These are phyloP conservation scores for Saccharomyces hybrid DNA, from an alignment of 1,139 yeast genomes.

Conservation along the genomic window DNA sequence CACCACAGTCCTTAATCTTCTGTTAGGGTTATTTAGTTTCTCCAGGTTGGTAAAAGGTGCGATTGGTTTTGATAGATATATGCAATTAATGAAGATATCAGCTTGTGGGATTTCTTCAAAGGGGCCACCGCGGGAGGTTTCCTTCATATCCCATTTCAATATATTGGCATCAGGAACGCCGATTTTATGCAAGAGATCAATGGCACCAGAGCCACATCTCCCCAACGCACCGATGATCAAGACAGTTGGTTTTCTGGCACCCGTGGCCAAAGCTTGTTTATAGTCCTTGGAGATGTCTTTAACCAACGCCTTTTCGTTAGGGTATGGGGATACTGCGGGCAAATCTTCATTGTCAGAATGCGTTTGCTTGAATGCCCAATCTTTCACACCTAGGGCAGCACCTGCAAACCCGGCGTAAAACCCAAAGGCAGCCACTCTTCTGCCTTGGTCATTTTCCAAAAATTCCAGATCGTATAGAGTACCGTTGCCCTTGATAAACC, in stretches of 20 bases:
- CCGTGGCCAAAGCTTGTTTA: constrained; percentile 49
- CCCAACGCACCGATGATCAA: constrained; percentile 95
- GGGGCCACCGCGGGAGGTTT: constrained; percentile 96
- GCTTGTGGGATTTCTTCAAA: constrained; percentile 80
- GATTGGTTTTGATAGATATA: constrained; percentile 85
- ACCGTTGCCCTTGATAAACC: constrained; percentile 91
- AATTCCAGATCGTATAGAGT: constrained; percentile 87
- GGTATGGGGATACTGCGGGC: constrained; percentile 74
- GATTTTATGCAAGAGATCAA: constrained; percentile 67
- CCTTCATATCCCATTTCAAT: constrained; percentile 92
- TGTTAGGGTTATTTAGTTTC: constrained; percentile 49
- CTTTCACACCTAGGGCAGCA: constrained; percentile 89
- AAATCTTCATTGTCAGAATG: constrained; percentile 58
- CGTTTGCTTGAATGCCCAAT: constrained; percentile 87
- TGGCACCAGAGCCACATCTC: constrained; percentile 98
- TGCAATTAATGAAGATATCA: constrained; percentile 91
- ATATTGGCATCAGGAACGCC: constrained; percentile 85
- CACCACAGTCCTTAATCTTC: constrained; percentile 84
- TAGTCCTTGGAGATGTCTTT: constrained; percentile 60
- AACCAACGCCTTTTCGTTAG: constrained; percentile 68
- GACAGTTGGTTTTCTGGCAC: constrained; percentile 66
- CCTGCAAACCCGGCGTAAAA: constrained; percentile 99
- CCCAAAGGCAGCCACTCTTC: constrained; percentile 98
- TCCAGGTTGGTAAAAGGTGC: constrained; percentile 80
- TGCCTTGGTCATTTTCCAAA: constrained; percentile 85